Base-by-base conservation (phyloP, 148 eudicot species). In the Persicaria maculosa region DNA sequence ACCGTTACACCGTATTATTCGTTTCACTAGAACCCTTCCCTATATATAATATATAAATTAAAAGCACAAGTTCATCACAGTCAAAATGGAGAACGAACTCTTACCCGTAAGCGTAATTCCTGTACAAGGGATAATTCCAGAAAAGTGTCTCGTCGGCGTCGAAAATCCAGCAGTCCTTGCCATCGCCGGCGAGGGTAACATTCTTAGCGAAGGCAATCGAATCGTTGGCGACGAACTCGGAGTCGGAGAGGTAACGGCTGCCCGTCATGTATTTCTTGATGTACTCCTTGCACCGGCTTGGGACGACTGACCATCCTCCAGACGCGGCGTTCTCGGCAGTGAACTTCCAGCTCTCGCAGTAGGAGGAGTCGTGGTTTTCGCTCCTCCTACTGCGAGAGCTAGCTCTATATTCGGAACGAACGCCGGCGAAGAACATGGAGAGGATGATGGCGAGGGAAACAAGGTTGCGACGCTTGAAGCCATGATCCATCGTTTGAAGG, bases 291-390 rank as follows among this genome's bases (percentile, higher is more conserved):
- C 73, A 70, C 31, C 48, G 73, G 15, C 52, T n/a, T 11, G 73
- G 73, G 11, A 70, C 36, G 11, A 50, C 45, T 8, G 53, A 7
- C 50, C 50, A 70, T 70, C 17, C 36, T 44, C 73, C 73, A 31
- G 53, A 31, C 50, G n/a, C 53, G 36, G 45, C 45, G 25, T 2
- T 70, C 52, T 70, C 73, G 11, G 45, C 73, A 6, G 14, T 46
- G 50, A 44, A 70, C 40, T 10, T 45, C 73, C 73, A 70, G 52
- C 73, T 70, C 73, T 70, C 53, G 15, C 73, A 70, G 72, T 68
- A 68, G 5, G 67, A 20, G 6, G 3, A 64, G 65, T 20, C 12
- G 9, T 64, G 46, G 45, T 9, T 25, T 36, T 64, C 17, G 2
- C 40, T 31, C 40, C 40, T 31, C 40, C 2, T 31, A 1, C 40